Base-by-base conservation (phyloP, 768 basidiomycete species). In the Cantharellus cinnabarinus region DNA sequence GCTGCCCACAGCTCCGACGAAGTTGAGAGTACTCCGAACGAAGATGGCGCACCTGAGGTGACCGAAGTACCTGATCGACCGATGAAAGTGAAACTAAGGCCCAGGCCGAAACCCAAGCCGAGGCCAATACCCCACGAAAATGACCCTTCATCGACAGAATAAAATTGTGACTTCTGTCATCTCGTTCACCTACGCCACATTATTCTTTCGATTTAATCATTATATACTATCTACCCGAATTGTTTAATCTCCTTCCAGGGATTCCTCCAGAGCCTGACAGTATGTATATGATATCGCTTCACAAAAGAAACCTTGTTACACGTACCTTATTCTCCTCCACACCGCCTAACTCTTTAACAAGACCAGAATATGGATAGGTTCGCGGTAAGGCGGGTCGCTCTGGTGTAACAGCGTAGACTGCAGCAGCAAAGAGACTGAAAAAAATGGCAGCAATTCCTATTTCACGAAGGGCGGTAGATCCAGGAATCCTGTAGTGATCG, bases 291-390 rank as follows among this genome's bases (percentile, higher is more conserved):
- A 29, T 29, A 59, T 34, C 4, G 48, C 29, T 1, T n/a, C 50
- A 50, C 42, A 56, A 37, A 60, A 5, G 50, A 38, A 54, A 20
- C 41, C 39, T 15, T 4, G 29, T 15, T 29, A 2, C 10, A 66
- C 76, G 14, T 59, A 85, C 88, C 77, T 85, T 84, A 69, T 85
- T 87, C 65, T 78, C 81, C 63, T 85, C 79, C 59, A 83, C 63
- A 7, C 88, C 85, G 20, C 88, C 88, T 4, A 90, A 77, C 68
- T 89, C 88, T 59, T 70, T 75, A 41, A 82, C 79, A 41, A 90
- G 74, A 4, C 88, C 88, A 56, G 75, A 74, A 66, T 75, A 87
- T 2, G 88, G 88, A 65, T 85, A 90, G 63, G 84, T 76, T 55
- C 88, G 80, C 14, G 79, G 81, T 3, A 83, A 71, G 10, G 77